Evolutionary conservation across 139 green algal species (phyloP).

Genomic region (Choricystis sp.): DNA sequence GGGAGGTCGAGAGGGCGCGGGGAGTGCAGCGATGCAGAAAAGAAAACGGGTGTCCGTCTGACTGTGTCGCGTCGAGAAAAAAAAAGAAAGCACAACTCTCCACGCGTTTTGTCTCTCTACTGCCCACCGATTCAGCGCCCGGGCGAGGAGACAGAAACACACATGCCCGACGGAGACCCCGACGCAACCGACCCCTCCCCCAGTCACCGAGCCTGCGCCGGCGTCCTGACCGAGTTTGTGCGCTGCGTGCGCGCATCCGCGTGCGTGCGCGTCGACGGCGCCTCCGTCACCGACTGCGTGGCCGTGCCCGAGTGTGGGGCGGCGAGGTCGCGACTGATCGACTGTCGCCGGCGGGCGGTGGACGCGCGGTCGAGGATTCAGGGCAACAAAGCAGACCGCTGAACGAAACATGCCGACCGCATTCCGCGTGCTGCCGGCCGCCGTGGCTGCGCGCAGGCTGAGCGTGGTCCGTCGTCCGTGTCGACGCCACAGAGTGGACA

Average conservation of each 20-base stretch:
- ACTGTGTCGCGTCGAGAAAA: too few species aligned
- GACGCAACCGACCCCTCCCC: too few species aligned
- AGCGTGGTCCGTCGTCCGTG: background rate
- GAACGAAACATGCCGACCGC: background rate
- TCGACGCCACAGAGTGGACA: background rate
- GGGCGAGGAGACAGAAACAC: too few species aligned
- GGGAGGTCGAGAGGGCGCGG: too few species aligned
- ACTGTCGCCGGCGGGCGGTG: slow-evolving; percentile 50
- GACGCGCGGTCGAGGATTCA: slow-evolving; percentile 53
- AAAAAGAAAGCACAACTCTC: too few species aligned
- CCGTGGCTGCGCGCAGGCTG: background rate
- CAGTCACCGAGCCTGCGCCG: slow-evolving; percentile 25
- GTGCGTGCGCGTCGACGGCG: slow-evolving; percentile 38
- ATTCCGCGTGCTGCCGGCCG: background rate
- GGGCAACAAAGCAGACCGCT: slow-evolving; percentile 57
- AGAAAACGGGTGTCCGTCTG: too few species aligned
- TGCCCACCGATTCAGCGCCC: too few species aligned
- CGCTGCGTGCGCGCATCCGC: slow-evolving; percentile 46
- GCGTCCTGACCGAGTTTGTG: slow-evolving; percentile 47
- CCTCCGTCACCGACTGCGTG: slow-evolving; percentile 36
- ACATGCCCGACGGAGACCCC: too few species aligned
- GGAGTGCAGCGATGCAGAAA: too few species aligned
- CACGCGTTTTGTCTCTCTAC: too few species aligned
- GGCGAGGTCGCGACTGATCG: slow-evolving; percentile 38
- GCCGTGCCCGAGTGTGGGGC: slow-evolving; percentile 40